A percentile compares a stretch with the other conserved stretches of the same genome.
These are phyloP conservation scores for Hericium erinaceus DNA, from an alignment of 768 basidiomycete species.

Conservation along the genomic window DNA sequence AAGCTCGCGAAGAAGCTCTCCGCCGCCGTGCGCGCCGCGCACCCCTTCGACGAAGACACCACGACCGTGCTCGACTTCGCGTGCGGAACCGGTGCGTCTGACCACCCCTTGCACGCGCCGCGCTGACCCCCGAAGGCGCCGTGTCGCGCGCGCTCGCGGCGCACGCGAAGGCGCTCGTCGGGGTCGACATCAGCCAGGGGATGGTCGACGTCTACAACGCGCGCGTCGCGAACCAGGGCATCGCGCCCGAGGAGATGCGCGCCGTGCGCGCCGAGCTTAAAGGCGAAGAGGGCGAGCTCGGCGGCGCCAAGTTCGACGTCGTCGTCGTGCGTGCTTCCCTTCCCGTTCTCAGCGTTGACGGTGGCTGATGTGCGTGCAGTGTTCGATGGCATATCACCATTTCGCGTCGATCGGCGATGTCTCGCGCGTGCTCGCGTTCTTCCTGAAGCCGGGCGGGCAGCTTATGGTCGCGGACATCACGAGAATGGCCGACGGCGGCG, in stretches of 20 bases:
- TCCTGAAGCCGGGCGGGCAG: slow-evolving; percentile 53
- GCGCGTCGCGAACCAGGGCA: slow-evolving; percentile 48
- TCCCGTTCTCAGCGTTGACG: background rate
- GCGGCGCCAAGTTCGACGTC: slow-evolving; percentile 56
- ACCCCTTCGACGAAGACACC: background rate
- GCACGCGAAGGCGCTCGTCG: slow-evolving; percentile 53
- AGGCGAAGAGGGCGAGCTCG: slow-evolving; percentile 37
- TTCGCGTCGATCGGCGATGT: slow-evolving; percentile 37
- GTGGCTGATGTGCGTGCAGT: slow-evolving; percentile 29
- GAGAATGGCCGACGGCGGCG: slow-evolving; percentile 22
- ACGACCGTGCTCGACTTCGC: slow-evolving; percentile 1
- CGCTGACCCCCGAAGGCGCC: slow-evolving; percentile 36
- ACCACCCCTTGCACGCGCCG: background rate
- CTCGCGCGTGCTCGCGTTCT: slow-evolving; percentile 44
- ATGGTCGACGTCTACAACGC: slow-evolving; percentile 62
- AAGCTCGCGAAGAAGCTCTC: background rate
- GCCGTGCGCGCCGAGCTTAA: slow-evolving; percentile 47
- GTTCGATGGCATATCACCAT: slow-evolving; percentile 55
- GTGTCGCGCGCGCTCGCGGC: slow-evolving; percentile 52
- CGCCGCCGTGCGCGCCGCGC: background rate
- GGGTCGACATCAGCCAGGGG: slow-evolving; percentile 65
- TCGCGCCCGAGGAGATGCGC: slow-evolving; percentile 54
- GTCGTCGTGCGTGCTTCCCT: slow-evolving; percentile 43
- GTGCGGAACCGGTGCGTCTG: background rate
- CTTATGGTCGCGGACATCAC: slow-evolving; percentile 52